phyloP scores from a whole-genome alignment of 306 rosid genomes.

The Quercus engelmannii region DNA sequence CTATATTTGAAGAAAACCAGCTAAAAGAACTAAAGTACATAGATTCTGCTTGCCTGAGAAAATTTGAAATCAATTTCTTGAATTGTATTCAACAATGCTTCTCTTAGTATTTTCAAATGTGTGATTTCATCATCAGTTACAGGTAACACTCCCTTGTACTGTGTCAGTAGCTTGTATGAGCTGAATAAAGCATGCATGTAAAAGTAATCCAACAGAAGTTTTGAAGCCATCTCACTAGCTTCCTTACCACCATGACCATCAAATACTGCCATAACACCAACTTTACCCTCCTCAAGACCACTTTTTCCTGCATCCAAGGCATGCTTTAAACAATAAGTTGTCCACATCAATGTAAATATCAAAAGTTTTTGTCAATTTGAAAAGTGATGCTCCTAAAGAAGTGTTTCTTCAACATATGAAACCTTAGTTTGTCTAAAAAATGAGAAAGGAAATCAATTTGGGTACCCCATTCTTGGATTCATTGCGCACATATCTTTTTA shows the following conservation, averaged over 20 bases:
- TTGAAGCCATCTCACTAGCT: slow-evolving; percentile 9
- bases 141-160: neutral
- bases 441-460: neutral
- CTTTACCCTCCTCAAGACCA: neutral
- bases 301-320: neutral
- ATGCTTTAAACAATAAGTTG: neutral
- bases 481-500: too few species aligned
- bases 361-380: neutral
- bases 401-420: neutral
- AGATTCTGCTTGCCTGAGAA: neutral
- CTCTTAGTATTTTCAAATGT: neutral
- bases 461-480: neutral
- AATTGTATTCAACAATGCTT: neutral
- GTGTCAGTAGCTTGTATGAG: neutral
- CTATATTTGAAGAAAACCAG: neutral
- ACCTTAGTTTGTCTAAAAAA: neutral
- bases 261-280: slow-evolving; percentile 6
- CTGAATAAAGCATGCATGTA: neutral
- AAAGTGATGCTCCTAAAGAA: neutral
- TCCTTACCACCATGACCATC: slow-evolving; percentile 12
- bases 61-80: neutral
- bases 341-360: neutral
- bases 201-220: slow-evolving; percentile 1
- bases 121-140: neutral
- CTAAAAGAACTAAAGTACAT: neutral